Evolutionary conservation across 345 rosid genomes (phyloP).

Genomic region (Melastoma malabathricum): DNA sequence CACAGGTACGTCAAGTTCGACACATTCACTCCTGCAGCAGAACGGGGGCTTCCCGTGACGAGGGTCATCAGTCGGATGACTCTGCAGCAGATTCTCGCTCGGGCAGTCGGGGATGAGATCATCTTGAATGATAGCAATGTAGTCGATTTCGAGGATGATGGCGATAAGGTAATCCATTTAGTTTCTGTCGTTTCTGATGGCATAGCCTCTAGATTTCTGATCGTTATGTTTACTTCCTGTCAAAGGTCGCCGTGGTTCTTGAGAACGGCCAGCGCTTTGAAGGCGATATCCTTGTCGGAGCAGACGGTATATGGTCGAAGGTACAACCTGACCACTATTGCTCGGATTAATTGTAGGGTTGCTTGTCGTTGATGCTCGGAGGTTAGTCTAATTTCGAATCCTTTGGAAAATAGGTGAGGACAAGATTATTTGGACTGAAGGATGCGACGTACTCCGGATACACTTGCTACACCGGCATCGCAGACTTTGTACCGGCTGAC

Average conservation of each 20-base stretch:
- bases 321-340: conserved; percentile 14
- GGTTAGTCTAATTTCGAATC: background rate
- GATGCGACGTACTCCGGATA: conserved; percentile 74
- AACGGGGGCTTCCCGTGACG: conserved; percentile 82
- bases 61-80: conserved; percentile 86
- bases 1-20: conserved; percentile 89
- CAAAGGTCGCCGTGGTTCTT: conserved; percentile 63
- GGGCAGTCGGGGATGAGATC: conserved; percentile 68
- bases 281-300: conserved; percentile 89
- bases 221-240: conserved; percentile 10
- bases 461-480: conserved; percentile 92
- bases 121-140: conserved; percentile 74
- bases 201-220: background rate
- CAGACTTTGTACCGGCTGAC: conserved; percentile 83
- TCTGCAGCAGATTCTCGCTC: conserved; percentile 68
- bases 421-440: conserved; percentile 55
- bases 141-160: conserved; percentile 68
- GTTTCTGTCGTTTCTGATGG: background rate
- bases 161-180: conserved; percentile 43
- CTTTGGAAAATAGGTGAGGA: conserved; percentile 52
- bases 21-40: conserved; percentile 87
- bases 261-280: conserved; percentile 60
- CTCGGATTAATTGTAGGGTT: background rate
- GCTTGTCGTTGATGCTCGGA: background rate
- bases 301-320: conserved; percentile 98